Conservation (phyloP, 495 filamentous ascomycete species). For the Penicillium canariense region DNA sequence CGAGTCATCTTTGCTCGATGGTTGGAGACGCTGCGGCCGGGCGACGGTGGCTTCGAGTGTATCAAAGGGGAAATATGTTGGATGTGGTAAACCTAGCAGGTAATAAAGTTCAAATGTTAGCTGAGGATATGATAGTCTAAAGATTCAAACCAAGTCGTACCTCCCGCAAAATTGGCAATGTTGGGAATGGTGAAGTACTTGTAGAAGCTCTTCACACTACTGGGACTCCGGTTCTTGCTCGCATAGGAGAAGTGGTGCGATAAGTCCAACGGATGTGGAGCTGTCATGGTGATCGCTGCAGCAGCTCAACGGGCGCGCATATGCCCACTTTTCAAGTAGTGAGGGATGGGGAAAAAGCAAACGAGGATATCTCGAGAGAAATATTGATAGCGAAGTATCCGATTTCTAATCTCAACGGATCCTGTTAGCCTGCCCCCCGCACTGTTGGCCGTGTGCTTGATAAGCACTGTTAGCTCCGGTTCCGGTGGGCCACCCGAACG, state of each 20-base stretch:
- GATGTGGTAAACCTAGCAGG: conserved; percentile 67
- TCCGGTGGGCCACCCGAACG: not conserved
- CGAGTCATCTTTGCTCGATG: conserved; percentile 51
- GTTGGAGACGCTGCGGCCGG: conserved; percentile 67
- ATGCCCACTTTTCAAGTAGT: not conserved
- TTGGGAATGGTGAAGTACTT: conserved; percentile 79
- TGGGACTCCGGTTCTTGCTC: conserved; percentile 61
- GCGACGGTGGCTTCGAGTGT: conserved; percentile 81
- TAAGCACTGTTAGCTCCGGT: conserved; percentile 6
- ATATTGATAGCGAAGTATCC: not conserved
- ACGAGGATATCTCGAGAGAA: not conserved
- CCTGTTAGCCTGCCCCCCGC: conserved; percentile 1
- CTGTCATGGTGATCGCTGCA: conserved; percentile 18
- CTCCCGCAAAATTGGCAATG: conserved; percentile 85
- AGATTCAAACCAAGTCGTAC: conserved; percentile 41
- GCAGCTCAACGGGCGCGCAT: conserved; percentile 25
- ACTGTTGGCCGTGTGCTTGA: conserved; percentile 12
- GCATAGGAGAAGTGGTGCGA: conserved; percentile 72
- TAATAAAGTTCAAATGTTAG: not conserved
- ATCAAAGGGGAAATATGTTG: conserved; percentile 84
- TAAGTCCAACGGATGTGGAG: conserved; percentile 62
- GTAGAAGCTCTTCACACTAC: conserved; percentile 74
- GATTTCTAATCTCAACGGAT: conserved; percentile 10
- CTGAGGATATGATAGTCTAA: not conserved
- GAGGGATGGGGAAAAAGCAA: not conserved